Evolutionary conservation across 352 stramenopile genomes (phyloP).

Genomic region (Pythium scleroteichum): DNA sequence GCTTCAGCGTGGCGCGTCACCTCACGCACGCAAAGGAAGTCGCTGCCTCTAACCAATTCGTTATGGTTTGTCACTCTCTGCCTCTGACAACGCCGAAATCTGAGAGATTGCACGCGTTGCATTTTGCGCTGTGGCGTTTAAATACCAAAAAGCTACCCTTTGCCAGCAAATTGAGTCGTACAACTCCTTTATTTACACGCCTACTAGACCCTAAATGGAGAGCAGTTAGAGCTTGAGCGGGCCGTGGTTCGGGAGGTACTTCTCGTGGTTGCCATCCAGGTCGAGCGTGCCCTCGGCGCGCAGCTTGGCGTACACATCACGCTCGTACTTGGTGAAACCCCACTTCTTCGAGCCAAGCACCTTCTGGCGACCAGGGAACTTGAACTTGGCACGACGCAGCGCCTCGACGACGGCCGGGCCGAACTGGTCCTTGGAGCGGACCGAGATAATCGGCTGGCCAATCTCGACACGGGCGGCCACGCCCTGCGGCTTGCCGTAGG

Average conservation of each 20-base stretch:
- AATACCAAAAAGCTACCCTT: not conserved
- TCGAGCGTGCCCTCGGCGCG: constrained; percentile 93
- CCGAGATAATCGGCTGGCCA: constrained; percentile 98
- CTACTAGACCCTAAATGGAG: not conserved
- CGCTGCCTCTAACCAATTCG: no score
- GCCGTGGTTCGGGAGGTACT: constrained; percentile 93
- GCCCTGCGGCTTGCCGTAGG: constrained; percentile 99
- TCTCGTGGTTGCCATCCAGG: constrained; percentile 98
- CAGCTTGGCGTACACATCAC: constrained; percentile 97
- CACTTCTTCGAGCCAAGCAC: constrained; percentile 99
- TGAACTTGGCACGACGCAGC: constrained; percentile 99
- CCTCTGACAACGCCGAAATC: no score
- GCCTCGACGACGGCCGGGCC: constrained; percentile 95
- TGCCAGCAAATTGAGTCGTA: not conserved
- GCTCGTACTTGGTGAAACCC: constrained; percentile 84
- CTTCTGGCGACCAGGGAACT: constrained; percentile 99
- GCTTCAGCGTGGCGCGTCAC: no score
- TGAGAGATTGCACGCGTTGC: not conserved
- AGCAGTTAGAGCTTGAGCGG: constrained; percentile 56
- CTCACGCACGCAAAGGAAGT: no score
- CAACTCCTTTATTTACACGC: no score
- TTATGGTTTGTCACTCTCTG: no score
- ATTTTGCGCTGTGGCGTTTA: not conserved
- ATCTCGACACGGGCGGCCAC: constrained; percentile 98
- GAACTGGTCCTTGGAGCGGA: constrained; percentile 96